Base-by-base conservation (phyloP, 805 yeast genomes). In the Spathaspora girioi region DNA sequence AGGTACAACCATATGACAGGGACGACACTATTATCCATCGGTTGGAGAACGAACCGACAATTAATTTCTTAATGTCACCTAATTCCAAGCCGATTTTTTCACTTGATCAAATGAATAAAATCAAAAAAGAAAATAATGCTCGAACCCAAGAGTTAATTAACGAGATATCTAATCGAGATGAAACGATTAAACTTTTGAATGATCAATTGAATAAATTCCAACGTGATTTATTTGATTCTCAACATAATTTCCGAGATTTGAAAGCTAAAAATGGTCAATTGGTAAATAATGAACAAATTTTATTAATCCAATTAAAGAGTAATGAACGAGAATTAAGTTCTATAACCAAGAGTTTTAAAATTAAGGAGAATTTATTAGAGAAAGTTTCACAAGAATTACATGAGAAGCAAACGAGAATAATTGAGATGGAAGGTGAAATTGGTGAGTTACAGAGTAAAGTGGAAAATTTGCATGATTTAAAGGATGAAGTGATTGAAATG, bases 61-160 rank as follows among this genome's bases (percentile, higher is more conserved):
- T 64, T 11, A 66, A 67, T 52, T 60, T 68, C 45, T 48, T 63
- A 19, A 57, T 64, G 62, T 63, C 69, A 5, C 69, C 69, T n/a
- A 65, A 64, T 45, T 65, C 70, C 4, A 67, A 62, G 45, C 73
- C 73, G 1, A 61, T 64, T 3, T 69, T 66, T 48, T 63, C 73
- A 10, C 50, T 61, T 5, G 61, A 60, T 15, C 66, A 67, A 45
- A 52, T 69, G 6, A 56, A 59, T 43, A 59, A 57, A 38, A 60
- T 67, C 45, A 68, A 63, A 49, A 40, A 48, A n/a, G 59, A 59
- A 12, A 57, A 61, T 45, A 55, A 62, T 17, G 47, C 53, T 2
- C 45, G 40, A 38, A 29, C 32, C 9, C 5, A 29, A 12, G 47
- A 41, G 7, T 54, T 51, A n/a, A 18, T 19, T 5, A 27, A 31